These are phyloP conservation scores for Asterochloris sp. DNA, from an alignment of 139 green algal species.

Conservation along the genomic window DNA sequence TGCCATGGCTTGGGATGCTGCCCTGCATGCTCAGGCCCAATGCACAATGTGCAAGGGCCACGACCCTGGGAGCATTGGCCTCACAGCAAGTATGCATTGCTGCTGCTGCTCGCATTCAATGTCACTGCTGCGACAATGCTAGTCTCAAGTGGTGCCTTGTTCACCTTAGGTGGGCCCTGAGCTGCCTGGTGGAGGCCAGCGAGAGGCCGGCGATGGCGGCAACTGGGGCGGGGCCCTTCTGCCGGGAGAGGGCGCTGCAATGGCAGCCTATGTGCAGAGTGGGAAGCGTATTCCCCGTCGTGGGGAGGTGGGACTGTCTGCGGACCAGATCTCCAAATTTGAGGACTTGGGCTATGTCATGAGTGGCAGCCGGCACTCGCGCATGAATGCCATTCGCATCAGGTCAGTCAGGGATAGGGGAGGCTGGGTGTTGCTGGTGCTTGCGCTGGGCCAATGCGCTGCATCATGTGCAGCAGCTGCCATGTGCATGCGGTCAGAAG, in stretches of 20 bases:
- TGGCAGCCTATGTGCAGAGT: constrained; percentile 88
- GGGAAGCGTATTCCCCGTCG: constrained; percentile 95
- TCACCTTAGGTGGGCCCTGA: constrained; percentile 50
- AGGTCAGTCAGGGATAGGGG: constrained; percentile 52
- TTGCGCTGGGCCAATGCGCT: no score
- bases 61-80: neutral
- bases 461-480: no score
- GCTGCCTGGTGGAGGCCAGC: constrained; percentile 32
- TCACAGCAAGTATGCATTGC: no score
- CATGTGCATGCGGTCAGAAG: no score
- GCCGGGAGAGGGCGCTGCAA: constrained; percentile 73
- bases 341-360: constrained; percentile 97
- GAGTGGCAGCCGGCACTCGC: constrained; percentile 85
- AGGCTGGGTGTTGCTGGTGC: no score
- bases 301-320: constrained; percentile 89
- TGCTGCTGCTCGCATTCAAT: no score
- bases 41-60: neutral
- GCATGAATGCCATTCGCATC: constrained; percentile 98
- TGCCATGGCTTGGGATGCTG: neutral
- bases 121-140: no score
- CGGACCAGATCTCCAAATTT: constrained; percentile 86
- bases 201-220: constrained; percentile 5
- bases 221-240: constrained; percentile 61
- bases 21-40: neutral
- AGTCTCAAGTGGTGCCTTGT: no score